Conservation (phyloP, 2,329 filamentous ascomycete genomes). For the Cladosporium sp. region DNA sequence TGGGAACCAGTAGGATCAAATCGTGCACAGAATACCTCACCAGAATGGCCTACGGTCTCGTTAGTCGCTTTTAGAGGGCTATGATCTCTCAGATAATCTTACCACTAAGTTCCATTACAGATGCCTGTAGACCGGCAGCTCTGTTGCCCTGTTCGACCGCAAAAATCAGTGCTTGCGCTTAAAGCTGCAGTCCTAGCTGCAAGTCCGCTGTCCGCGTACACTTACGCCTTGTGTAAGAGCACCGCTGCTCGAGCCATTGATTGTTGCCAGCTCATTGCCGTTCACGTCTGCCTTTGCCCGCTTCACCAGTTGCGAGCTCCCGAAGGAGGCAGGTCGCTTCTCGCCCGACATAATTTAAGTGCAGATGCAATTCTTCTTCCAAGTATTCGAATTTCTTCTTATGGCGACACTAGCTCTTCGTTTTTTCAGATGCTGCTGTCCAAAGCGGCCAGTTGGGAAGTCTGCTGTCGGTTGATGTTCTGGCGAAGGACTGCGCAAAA, state of each 20-base stretch:
- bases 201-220: too few relatives aligned
- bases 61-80: slow-evolving; percentile 8
- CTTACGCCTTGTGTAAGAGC: slow-evolving; percentile 58
- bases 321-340: slow-evolving; percentile 82
- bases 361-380: too few relatives aligned
- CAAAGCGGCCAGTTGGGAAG: not conserved
- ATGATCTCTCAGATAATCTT: slow-evolving; percentile 32
- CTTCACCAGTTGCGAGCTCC: slow-evolving; percentile 79
- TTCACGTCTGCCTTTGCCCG: slow-evolving; percentile 69
- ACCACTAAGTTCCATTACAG: slow-evolving; percentile 89
- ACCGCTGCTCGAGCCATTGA: slow-evolving; percentile 56
- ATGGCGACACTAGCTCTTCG: not conserved
- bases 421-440: not conserved
- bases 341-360: slow-evolving; percentile 69
- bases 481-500: not conserved
- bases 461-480: not conserved
- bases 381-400: too few relatives aligned
- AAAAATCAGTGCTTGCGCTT: slow-evolving; percentile 22
- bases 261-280: slow-evolving; percentile 53
- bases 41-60: slow-evolving; percentile 53
- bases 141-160: slow-evolving; percentile 59
- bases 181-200: too few relatives aligned
- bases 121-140: slow-evolving; percentile 79
- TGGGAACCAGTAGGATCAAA: slow-evolving; percentile 85
- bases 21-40: slow-evolving; percentile 84